Evolutionary conservation across 2,329 filamentous ascomycete genomes (phyloP).

Genomic region (Fusarium nygamai): DNA sequence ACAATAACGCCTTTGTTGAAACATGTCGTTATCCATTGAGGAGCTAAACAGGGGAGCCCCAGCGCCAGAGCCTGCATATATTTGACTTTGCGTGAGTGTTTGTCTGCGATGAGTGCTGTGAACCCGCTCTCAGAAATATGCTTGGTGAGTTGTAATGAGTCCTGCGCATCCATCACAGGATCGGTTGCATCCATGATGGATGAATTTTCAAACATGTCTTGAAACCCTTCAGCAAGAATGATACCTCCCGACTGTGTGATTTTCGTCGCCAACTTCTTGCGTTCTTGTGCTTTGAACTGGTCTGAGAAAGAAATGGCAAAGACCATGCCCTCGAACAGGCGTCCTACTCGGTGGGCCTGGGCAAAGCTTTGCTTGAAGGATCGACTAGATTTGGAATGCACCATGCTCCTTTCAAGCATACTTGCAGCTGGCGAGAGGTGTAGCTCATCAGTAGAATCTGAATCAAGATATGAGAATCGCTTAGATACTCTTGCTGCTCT

Average conservation of each 20-base stretch:
- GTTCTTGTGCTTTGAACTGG: conserved; percentile 53
- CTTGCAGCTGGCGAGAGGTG: conserved; percentile 52
- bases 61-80: conserved; percentile 95
- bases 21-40: conserved; percentile 83
- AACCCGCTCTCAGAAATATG: conserved; percentile 72
- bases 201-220: conserved; percentile 75
- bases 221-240: conserved; percentile 79
- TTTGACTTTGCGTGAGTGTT: conserved; percentile 86
- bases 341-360: conserved; percentile 38
- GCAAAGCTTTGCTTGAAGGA: conserved; percentile 43
- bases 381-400: conserved; percentile 42
- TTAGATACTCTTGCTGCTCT: conserved; percentile 36
- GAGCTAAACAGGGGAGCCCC: conserved; percentile 84
- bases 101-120: conserved; percentile 85
- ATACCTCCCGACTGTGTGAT: conserved; percentile 78
- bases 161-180: conserved; percentile 45
- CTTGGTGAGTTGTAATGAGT: conserved; percentile 62
- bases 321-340: conserved; percentile 80
- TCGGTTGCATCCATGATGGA: conserved; percentile 48
- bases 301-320: conserved; percentile 83
- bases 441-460: conserved; percentile 61
- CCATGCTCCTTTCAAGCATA: conserved; percentile 52
- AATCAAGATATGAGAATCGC: conserved; percentile 47
- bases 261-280: conserved; percentile 62
- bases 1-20: conserved; percentile 69